Evolutionary conservation across 495 filamentous ascomycete species (phyloP), one percentile per base, ranked within the genome.

Genomic region (Trichoderma parareesei): DNA sequence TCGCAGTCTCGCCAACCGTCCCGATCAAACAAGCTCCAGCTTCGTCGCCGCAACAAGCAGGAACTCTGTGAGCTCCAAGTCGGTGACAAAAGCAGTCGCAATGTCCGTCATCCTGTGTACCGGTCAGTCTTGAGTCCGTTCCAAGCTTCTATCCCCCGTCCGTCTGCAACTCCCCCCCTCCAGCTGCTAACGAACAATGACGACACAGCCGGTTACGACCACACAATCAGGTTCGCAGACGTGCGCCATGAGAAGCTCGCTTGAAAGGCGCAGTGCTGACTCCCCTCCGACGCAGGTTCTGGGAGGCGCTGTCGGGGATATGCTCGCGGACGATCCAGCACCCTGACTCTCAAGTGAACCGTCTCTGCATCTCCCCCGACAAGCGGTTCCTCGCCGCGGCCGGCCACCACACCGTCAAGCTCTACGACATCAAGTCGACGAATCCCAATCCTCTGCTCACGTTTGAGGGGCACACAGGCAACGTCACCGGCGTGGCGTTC

Each of bases 301-400:
- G 94, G 94, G 94, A 98, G 74, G 94, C 94, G 4, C 85, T 98
- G 60, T 96, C 92, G 5, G 94, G 94, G 37, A 98, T 98, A 65
- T 98, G 94, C 77, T 97, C 92, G 5, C 91, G 94, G 60, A 97
- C 92, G 14, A 97, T 98, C 67, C 95, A 97, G 70, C 93, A 98
- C 71, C 90, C 94, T 4, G 94, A 98, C 73, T 97, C 93, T 0
- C 95, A 98, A 76, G 94, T 98, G 69, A 98, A 98, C 74, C 89
- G 94, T 20, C 89, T 98, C 3, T 98, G 93, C 75, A 98, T 98
- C 69, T 97, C 94, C 6, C 94, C 95, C 62, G 94, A 98, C 78
- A 98, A 98, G 75, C 88, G 92, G 46, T 97, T 87, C 74, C 87
- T 98, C 64, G 94, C 94, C 4, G 95, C 94, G 0, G 94, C 95